These are phyloP conservation scores for Talaromyces sp. DNA, from an alignment of 2,329 filamentous ascomycete species.

Conservation along the genomic window DNA sequence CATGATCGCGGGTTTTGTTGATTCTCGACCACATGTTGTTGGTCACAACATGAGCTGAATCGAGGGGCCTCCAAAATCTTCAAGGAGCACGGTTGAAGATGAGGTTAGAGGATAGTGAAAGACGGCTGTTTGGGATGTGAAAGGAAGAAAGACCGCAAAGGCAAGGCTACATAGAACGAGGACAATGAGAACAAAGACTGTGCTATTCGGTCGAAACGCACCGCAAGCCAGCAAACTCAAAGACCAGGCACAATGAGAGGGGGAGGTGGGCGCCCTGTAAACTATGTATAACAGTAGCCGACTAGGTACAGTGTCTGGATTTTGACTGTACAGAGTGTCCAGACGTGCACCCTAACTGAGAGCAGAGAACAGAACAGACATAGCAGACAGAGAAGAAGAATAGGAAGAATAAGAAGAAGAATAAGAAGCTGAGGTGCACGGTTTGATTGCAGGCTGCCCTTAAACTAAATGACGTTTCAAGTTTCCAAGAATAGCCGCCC, in stretches of 20 bases:
- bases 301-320: neutral
- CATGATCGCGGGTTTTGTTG: slow-evolving; percentile 45
- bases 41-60: neutral
- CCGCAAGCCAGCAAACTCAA: neutral
- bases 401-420: neutral
- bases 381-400: no score
- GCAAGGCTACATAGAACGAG: neutral
- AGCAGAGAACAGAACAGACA: neutral
- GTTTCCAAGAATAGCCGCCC: slow-evolving; percentile 6
- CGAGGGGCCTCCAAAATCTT: neutral
- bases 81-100: neutral
- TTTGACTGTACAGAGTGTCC: neutral
- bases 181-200: neutral
- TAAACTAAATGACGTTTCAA: slow-evolving; percentile 14
- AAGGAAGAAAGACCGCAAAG: neutral
- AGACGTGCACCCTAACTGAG: neutral
- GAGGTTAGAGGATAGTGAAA: neutral
- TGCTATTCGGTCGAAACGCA: neutral
- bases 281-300: neutral
- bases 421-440: neutral
- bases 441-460: neutral
- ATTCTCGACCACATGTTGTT: slow-evolving; percentile 55
- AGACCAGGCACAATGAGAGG: neutral
- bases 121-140: neutral
- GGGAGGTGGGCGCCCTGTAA: neutral